Evolutionary conservation across 2,329 filamentous ascomycete species (phyloP).

Genomic region (Fusarium domesticum): DNA sequence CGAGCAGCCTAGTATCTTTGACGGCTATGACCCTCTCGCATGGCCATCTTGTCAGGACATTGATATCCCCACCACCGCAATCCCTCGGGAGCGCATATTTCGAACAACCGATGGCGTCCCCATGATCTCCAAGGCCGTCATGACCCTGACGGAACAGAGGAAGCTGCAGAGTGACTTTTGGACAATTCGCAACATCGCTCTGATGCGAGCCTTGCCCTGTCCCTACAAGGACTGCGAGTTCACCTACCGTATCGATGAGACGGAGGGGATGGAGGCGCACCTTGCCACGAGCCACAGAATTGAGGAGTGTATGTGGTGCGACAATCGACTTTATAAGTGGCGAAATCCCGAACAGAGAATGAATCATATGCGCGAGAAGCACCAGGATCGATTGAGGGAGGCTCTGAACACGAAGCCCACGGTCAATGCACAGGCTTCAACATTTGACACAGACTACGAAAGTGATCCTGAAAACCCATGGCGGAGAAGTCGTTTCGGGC

Average conservation of each 20-base stretch:
- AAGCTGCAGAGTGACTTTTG: constrained; percentile 29
- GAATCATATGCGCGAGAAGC: constrained; percentile 32
- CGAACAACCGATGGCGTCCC: constrained; percentile 35
- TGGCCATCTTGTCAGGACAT: constrained; percentile 8
- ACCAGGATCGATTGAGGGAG: constrained; percentile 23
- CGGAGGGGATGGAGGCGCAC: constrained; percentile 35
- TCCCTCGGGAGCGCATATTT: constrained; percentile 37
- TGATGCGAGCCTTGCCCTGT: constrained; percentile 36
- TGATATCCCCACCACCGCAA: constrained; percentile 17
- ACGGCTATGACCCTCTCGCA: constrained; percentile 1
- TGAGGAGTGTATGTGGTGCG: constrained; percentile 38
- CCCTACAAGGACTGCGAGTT: constrained; percentile 38
- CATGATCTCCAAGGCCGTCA: constrained; percentile 35
- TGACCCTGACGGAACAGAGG: constrained; percentile 42
- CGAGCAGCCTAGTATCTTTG: constrained; percentile 26
- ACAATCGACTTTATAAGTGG: constrained; percentile 30
- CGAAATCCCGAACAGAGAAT: constrained; percentile 27
- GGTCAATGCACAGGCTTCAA: too few species aligned
- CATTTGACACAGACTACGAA: too few species aligned
- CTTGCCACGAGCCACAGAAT: constrained; percentile 34
- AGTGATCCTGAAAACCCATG: neutral
- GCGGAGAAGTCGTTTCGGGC: neutral
- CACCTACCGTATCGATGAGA: constrained; percentile 32
- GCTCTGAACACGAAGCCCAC: constrained; percentile 3
- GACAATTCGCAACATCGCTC: constrained; percentile 7